Evolutionary conservation across 805 yeast species (phyloP), one percentile per base, ranked within the genome.

Genomic region (Candida hungchunana): DNA sequence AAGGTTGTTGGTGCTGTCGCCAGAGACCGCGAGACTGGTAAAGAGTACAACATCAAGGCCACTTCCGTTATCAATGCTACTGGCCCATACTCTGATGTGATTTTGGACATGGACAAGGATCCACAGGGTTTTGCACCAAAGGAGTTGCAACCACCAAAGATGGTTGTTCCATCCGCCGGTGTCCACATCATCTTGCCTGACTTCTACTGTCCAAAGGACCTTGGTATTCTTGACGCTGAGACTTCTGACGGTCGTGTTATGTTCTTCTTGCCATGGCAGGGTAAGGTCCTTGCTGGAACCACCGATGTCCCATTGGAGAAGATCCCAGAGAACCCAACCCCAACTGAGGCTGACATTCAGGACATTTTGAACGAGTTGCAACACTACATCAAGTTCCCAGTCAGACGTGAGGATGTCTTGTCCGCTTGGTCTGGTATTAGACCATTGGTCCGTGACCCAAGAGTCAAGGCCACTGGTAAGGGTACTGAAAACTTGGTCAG

Each of bases 211-310:
- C 94, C 97, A 35, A 73, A 74, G 56, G 79, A 79, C 46, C 75
- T 86, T 73, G 97, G 97, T 45, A 70, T 89, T 45, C 71, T 89
- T 41, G 97, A 89, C 63, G 95, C 96, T 31, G 74, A 85, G 30
- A 89, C 97, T 31, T 69, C 90, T 22, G 97, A 89, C 59, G 97
- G 97, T 39, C 79, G 97, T 63, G 97, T 89, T 35, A 84, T 90
- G 83, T 89, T 89, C 66, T 89, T 90, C 69, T 70, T 89, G 60
- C 97, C 97, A 50, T 89, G 97, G 97, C 96, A 88, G 68, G 96
- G 96, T 6, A 84, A 88, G 60, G 95, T 89, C 22, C 71, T 89
- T 47, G 96, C 96, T 40, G 97, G 97, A 59, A 89, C 97, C 43
- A 89, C 97, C 37, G 97, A 89, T 66, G 82, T 86, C 34, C 95